Conservation (phyloP, 2,329 filamentous ascomycete species). For the Didymella segeticola region DNA sequence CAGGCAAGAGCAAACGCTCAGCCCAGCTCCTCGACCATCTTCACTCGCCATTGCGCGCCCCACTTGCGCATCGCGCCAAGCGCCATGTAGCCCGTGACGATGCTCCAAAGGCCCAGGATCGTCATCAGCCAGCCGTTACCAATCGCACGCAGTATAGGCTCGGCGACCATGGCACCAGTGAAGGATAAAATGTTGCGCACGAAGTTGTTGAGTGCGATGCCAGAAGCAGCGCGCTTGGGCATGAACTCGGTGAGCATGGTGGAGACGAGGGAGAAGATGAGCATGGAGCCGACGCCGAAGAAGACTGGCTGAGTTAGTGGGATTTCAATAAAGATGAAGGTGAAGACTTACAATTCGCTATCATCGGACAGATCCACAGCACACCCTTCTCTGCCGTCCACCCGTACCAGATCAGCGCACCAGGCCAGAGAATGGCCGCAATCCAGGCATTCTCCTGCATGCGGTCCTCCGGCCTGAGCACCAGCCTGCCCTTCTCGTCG, state of each 20-base stretch:
- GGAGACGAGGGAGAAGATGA: slow-evolving; percentile 47
- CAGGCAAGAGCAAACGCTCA: slow-evolving; percentile 18
- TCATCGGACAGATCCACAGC: slow-evolving; percentile 45
- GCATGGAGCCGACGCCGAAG: slow-evolving; percentile 50
- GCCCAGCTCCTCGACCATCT: slow-evolving; percentile 60
- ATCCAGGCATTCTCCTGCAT: slow-evolving; percentile 52
- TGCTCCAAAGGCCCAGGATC: slow-evolving; percentile 53
- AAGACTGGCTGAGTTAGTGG: slow-evolving; percentile 32
- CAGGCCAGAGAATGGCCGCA: slow-evolving; percentile 45
- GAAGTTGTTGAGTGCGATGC: slow-evolving; percentile 51
- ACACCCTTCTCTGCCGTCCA: slow-evolving; percentile 45
- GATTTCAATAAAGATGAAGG: no score
- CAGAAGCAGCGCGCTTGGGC: slow-evolving; percentile 44
- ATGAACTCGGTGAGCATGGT: slow-evolving; percentile 53
- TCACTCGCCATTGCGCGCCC: slow-evolving; percentile 67
- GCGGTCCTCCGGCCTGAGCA: slow-evolving; percentile 48
- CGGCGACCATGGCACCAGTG: slow-evolving; percentile 46
- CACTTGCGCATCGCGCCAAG: slow-evolving; percentile 68
- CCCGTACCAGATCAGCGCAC: slow-evolving; percentile 48
- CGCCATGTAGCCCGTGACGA: slow-evolving; percentile 55
- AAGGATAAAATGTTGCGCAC: slow-evolving; percentile 48
- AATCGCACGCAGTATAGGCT: slow-evolving; percentile 44
- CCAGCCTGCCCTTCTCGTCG: slow-evolving; percentile 44
- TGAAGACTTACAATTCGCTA: slow-evolving; percentile 38
- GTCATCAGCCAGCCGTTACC: slow-evolving; percentile 52